Evolutionary conservation across 73 alveolate species (phyloP), one percentile per base, ranked within the genome.

Genomic region (Paraurostyla sp.): DNA sequence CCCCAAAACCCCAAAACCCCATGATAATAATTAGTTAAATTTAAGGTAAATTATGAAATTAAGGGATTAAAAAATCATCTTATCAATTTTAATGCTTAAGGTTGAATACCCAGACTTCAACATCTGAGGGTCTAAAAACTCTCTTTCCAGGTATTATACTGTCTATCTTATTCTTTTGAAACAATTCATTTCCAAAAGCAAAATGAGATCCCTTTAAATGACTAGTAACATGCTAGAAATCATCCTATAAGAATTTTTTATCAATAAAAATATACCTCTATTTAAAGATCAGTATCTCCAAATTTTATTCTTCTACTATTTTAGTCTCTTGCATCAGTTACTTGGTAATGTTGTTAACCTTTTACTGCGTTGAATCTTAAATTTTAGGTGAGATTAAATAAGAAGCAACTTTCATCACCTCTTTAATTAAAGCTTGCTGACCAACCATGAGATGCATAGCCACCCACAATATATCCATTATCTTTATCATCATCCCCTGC

Each of bases 371-470:
- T 76, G 41, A 87, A 87, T 59, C 93, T 51, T 18, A 87, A 35
- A 62, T 87, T 87, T 13, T 87, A 80, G 4, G 76, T 76, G 38
- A 88, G 20, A 50, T 88, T 88, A 81, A 88, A 88, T 23, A 88
- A 71, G 75, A 88, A 88, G 87, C 94, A 88, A 25, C 50, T n/a
- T 2, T 76, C 80, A 40, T 58, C 88, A 11, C 94, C 94, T 62
- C 94, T 33, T 30, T 42, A 41, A 33, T 58, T 57, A 42, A 76
- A 88, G 45, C 56, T 22, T 38, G 56, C 91, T 22, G 90, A 76
- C 94, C 94, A 88, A 1, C 94, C 94, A 60, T 88, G 88, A 2
- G 94, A 78, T n/a, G 91, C 94, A 60, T 88, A 88, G n/a, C 89
- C 95, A 33, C 95, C 95, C 20, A 89, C 89, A 1, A 89, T 22